phyloP scores from a whole-genome alignment of 371 early-diverging fungal genomes.

The Homolaphlyctis polyrhiza region DNA sequence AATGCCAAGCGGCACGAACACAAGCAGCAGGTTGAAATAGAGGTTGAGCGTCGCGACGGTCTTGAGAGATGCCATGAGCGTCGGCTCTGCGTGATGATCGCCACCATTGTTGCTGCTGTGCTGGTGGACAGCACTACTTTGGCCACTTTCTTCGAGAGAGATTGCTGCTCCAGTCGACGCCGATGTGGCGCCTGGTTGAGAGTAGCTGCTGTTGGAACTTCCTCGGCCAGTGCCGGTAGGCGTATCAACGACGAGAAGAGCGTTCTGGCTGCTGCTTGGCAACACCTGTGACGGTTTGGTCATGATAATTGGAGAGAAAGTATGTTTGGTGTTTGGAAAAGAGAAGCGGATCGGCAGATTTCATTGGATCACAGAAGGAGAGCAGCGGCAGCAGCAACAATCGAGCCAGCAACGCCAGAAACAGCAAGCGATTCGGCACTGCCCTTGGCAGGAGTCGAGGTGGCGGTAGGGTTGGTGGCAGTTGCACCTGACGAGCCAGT shows the following conservation, averaged over 20 bases:
- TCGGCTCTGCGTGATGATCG: slow-evolving; percentile 5
- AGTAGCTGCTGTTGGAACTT: too few relatives aligned
- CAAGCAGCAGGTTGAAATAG: slow-evolving; percentile 34
- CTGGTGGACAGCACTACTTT: too few relatives aligned
- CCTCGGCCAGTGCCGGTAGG: too few relatives aligned
- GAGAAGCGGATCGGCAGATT: too few relatives aligned
- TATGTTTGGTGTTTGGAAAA: too few relatives aligned
- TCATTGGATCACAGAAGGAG: neutral
- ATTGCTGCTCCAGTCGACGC: too few relatives aligned
- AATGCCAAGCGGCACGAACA: slow-evolving; percentile 76
- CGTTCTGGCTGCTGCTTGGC: neutral
- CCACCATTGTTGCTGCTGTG: too few relatives aligned
- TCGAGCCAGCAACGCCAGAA: neutral
- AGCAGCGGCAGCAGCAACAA: neutral
- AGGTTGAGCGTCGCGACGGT: slow-evolving; percentile 19
- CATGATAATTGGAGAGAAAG: too few relatives aligned
- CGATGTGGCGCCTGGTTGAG: too few relatives aligned
- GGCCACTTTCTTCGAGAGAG: too few relatives aligned
- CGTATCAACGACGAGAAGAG: too few relatives aligned
- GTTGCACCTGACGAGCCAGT: neutral
- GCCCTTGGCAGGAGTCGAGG: neutral
- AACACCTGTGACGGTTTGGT: neutral
- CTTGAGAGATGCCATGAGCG: slow-evolving; percentile 15
- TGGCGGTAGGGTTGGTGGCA: neutral
- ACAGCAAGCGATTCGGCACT: neutral